A percentile compares a stretch with the other conserved stretches of the same genome.
Conservation (phyloP, 1,284 basidiomycete genomes). For the Malassezia pachydermatis region DNA sequence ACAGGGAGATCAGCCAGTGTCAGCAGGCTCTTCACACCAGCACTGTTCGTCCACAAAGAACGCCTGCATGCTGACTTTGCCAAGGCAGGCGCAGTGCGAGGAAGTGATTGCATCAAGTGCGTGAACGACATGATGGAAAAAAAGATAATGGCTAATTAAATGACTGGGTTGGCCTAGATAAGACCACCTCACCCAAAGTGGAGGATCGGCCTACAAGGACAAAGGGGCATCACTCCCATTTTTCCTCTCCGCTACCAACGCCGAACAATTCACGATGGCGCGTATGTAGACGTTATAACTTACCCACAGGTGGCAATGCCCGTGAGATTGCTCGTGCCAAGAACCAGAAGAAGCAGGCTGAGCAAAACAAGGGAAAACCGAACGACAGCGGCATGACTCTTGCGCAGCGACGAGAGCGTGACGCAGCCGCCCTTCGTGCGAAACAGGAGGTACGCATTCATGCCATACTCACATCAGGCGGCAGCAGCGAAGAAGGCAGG, state of each 20-base stretch:
- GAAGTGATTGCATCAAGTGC: too few relatives aligned
- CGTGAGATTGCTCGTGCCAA: constrained; percentile 44
- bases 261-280: constrained; percentile 6
- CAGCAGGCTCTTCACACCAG: constrained; percentile 53
- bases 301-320: constrained; percentile 37
- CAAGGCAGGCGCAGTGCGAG: too few relatives aligned
- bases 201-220: constrained; percentile 1
- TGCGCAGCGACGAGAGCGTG: constrained; percentile 34
- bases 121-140: too few relatives aligned
- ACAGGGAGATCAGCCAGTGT: constrained; percentile 70
- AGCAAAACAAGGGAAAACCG: constrained; percentile 31
- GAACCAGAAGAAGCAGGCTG: constrained; percentile 43
- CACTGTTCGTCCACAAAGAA: constrained; percentile 1
- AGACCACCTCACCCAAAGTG: not conserved
- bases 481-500: constrained; percentile 11
- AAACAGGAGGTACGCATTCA: constrained; percentile 38
- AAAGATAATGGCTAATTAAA: not conserved
- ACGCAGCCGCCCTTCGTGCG: constrained; percentile 33
- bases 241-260: not conserved
- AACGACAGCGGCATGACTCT: constrained; percentile 31
- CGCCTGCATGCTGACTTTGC: too few relatives aligned
- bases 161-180: not conserved
- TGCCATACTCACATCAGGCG: constrained; percentile 12
- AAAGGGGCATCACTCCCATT: not conserved
- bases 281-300: constrained; percentile 6